Conservation (phyloP, 2,329 filamentous ascomycete species). For the Trichoderma arundinaceum region DNA sequence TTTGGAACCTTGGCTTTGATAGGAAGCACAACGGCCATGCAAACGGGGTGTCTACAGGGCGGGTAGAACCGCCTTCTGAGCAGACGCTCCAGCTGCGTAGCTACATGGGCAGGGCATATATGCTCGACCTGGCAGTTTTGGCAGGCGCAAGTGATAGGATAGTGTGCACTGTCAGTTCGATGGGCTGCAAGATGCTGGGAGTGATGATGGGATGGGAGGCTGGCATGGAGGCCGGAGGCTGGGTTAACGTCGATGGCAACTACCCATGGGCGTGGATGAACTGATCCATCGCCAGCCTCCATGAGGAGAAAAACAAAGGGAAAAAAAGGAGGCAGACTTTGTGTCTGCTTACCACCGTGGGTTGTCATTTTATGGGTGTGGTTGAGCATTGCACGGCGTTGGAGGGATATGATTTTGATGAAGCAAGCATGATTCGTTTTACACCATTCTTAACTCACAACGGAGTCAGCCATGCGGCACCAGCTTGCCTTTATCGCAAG, state of each 20-base stretch:
- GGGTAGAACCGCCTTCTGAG: slow-evolving; percentile 43
- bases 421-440: slow-evolving; percentile 4
- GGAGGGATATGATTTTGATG: slow-evolving; percentile 12
- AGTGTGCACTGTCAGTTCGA: slow-evolving; percentile 77
- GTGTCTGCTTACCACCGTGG: background rate
- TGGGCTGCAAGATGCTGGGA: slow-evolving; percentile 74
- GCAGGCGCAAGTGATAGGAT: slow-evolving; percentile 70
- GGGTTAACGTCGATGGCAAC: slow-evolving; percentile 80
- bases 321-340: background rate
- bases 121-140: slow-evolving; percentile 79
- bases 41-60: slow-evolving; percentile 37
- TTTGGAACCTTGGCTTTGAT: slow-evolving; percentile 73
- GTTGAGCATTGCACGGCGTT: slow-evolving; percentile 34
- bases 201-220: slow-evolving; percentile 89
- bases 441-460: background rate
- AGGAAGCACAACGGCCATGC: slow-evolving; percentile 48
- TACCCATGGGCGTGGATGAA: slow-evolving; percentile 64
- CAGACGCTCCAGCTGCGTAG: slow-evolving; percentile 71
- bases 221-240: slow-evolving; percentile 63
- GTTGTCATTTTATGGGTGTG: background rate
- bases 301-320: no score
- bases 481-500: no score
- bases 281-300: background rate
- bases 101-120: slow-evolving; percentile 78
- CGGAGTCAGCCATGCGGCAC: no score